These are phyloP conservation scores for Haplosporangium gracile DNA, from an alignment of 192 early-diverging fungal species.

Conservation along the genomic window DNA sequence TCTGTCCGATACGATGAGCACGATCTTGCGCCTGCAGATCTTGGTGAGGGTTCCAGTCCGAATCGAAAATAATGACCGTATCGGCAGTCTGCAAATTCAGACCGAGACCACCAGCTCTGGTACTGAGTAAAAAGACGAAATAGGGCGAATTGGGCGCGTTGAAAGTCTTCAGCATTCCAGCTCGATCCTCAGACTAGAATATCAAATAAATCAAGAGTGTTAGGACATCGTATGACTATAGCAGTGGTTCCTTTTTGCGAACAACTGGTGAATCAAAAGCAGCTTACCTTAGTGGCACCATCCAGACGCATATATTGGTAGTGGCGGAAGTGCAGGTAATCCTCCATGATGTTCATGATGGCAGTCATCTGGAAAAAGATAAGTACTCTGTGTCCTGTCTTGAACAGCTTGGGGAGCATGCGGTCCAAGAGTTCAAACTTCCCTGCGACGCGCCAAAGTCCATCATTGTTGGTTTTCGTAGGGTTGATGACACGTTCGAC, in stretches of 20 bases:
- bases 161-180: constrained; percentile 82
- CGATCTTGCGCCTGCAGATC: constrained; percentile 99
- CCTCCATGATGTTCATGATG: constrained; percentile 98
- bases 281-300: constrained; percentile 82
- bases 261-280: not conserved
- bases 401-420: constrained; percentile 91
- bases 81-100: constrained; percentile 97
- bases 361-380: constrained; percentile 90
- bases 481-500: constrained; percentile 91
- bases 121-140: constrained; percentile 94
- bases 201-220: constrained; percentile 6
- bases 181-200: constrained; percentile 83
- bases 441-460: constrained; percentile 87
- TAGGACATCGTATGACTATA: not conserved
- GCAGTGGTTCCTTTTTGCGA: not conserved
- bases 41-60: constrained; percentile 99
- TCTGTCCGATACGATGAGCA: constrained; percentile 99
- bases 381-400: constrained; percentile 83
- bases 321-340: constrained; percentile 85
- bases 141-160: constrained; percentile 84
- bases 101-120: constrained; percentile 96
- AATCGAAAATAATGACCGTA: constrained; percentile 98
- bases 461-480: constrained; percentile 73
- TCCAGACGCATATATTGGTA: constrained; percentile 88
- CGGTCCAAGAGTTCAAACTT: constrained; percentile 98